Conservation (phyloP, 2,329 filamentous ascomycete species). For the Dothideomycetidae sp. region DNA sequence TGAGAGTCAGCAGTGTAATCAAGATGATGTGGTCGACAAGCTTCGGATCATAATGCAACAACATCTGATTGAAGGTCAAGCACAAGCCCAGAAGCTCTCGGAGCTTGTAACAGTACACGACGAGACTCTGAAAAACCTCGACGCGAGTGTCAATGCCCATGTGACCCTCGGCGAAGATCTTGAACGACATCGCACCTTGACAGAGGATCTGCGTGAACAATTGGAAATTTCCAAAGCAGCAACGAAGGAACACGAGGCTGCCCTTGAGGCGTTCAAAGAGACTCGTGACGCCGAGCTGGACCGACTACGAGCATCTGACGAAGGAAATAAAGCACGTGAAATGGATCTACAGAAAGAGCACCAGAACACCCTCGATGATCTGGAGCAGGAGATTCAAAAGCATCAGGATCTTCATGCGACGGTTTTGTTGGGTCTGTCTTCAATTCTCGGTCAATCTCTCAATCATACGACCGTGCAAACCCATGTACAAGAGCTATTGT, state of each 20-base stretch:
- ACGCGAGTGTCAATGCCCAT: slow-evolving; percentile 48
- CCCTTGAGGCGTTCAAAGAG: slow-evolving; percentile 38
- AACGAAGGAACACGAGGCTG: slow-evolving; percentile 39
- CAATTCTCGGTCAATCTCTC: slow-evolving; percentile 50
- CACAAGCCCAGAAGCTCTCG: slow-evolving; percentile 53
- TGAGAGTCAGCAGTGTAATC: slow-evolving; percentile 4
- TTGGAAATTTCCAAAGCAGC: slow-evolving; percentile 42
- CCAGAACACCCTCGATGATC: slow-evolving; percentile 23
- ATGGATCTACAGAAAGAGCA: slow-evolving; percentile 25
- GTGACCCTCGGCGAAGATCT: slow-evolving; percentile 41
- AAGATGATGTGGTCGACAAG: slow-evolving; percentile 17
- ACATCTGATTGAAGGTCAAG: slow-evolving; percentile 60
- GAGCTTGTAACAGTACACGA: slow-evolving; percentile 61
- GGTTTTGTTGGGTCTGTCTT: slow-evolving; percentile 48
- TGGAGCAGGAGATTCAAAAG: slow-evolving; percentile 44
- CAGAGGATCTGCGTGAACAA: slow-evolving; percentile 42
- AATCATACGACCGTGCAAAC: slow-evolving; percentile 27
- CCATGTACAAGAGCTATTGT: slow-evolving; percentile 30
- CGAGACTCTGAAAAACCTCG: slow-evolving; percentile 51
- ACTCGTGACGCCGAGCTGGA: slow-evolving; percentile 44
- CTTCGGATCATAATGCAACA: slow-evolving; percentile 52
- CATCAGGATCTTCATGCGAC: slow-evolving; percentile 46
- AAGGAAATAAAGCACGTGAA: slow-evolving; percentile 21
- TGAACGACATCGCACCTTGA: slow-evolving; percentile 35
- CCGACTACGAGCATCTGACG: slow-evolving; percentile 37